Evolutionary conservation across 176 grass and related monocot species (phyloP).

Genomic region (Carex parvula): DNA sequence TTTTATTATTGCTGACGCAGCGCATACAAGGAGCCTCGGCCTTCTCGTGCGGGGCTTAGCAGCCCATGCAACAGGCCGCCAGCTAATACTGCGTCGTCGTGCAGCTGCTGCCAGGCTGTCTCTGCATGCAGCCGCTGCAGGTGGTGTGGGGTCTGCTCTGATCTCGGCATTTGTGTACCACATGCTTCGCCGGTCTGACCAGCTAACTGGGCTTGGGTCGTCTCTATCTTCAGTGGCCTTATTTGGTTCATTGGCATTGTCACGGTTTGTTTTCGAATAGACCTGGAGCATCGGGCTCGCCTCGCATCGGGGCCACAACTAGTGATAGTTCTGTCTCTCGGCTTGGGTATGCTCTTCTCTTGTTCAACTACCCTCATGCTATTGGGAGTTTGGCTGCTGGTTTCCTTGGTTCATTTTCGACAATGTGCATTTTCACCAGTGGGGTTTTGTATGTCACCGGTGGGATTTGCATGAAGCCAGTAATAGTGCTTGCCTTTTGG

Average conservation of each 20-base stretch:
- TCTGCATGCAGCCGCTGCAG: constrained; percentile 56
- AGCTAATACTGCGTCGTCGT: constrained; percentile 51
- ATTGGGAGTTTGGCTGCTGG: constrained; percentile 66
- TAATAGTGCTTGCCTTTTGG: constrained; percentile 60
- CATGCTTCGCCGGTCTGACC: constrained; percentile 84
- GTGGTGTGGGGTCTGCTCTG: constrained; percentile 71
- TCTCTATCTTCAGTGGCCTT: constrained; percentile 92
- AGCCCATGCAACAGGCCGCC: constrained; percentile 47
- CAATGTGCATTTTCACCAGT: constrained; percentile 92
- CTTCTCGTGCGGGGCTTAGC: constrained; percentile 70
- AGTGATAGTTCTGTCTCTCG: constrained; percentile 41
- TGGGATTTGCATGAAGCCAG: constrained; percentile 74
- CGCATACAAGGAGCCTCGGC: constrained; percentile 68
- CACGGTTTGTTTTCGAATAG: constrained; percentile 83
- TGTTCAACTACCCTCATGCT: constrained; percentile 63
- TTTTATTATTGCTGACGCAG: constrained; percentile 51
- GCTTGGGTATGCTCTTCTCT: constrained; percentile 44
- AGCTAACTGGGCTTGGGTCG: constrained; percentile 85
- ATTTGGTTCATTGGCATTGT: constrained; percentile 69
- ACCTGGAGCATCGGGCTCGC: constrained; percentile 42
- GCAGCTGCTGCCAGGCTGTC: constrained; percentile 60
- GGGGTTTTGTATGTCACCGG: constrained; percentile 66
- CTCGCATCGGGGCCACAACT: constrained; percentile 36
- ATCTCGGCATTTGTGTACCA: constrained; percentile 90
- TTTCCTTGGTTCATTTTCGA: constrained; percentile 67